A percentile compares a stretch with the other conserved stretches of the same genome.
Conservation (phyloP, 2,329 filamentous ascomycete genomes). For the Lasiodiplodia hormozganensis region DNA sequence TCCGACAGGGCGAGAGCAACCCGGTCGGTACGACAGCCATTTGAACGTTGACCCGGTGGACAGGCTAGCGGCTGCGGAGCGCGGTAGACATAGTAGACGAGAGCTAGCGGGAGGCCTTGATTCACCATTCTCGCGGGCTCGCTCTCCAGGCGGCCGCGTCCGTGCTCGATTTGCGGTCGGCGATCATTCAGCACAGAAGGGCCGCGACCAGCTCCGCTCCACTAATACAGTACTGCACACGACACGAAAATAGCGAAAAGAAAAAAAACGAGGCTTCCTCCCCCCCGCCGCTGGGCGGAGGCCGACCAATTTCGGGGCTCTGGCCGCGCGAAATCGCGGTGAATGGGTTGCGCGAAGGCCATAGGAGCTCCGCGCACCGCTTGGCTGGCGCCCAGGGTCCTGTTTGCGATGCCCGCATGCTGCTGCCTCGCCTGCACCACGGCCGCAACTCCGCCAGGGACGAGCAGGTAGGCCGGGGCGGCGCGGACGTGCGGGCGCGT, state of each 20-base stretch:
- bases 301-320: constrained; percentile 1
- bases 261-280: neutral
- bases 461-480: neutral
- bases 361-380: neutral
- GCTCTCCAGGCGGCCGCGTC: neutral
- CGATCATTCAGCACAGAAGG: constrained; percentile 16
- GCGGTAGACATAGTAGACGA: constrained; percentile 9
- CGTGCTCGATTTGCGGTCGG: constrained; percentile 14
- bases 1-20: too few relatives aligned
- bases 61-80: constrained; percentile 20
- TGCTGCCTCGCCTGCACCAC: neutral
- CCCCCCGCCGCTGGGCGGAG: neutral
- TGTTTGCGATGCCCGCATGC: neutral
- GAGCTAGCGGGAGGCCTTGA: constrained; percentile 11
- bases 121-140: constrained; percentile 14
- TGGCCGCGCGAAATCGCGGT: constrained; percentile 13
- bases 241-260: neutral
- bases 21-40: too few relatives aligned
- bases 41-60: constrained; percentile 12
- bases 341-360: constrained; percentile 1
- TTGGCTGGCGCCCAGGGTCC: constrained; percentile 13
- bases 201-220: constrained; percentile 13
- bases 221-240: neutral
- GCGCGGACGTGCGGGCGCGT: neutral
- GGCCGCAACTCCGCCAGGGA: neutral